Conservation (phyloP, 1,284 basidiomycete genomes). For the Apiotrichum brassicae region DNA sequence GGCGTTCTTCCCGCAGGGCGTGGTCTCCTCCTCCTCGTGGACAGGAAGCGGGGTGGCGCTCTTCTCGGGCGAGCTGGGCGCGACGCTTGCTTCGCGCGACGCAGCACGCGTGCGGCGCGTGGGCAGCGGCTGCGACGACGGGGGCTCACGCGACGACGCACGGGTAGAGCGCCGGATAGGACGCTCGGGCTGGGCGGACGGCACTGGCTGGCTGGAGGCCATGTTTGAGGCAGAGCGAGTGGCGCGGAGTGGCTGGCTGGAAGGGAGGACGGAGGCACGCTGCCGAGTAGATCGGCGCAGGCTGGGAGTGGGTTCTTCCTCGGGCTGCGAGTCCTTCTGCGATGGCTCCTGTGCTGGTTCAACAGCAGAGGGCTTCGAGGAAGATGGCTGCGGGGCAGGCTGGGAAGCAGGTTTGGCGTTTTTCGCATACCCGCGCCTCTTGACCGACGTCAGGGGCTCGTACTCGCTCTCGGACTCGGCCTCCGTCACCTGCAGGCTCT, state of each 20-base stretch:
- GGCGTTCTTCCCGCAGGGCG: not conserved
- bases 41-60: not conserved
- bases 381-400: not conserved
- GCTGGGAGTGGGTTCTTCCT: too few species aligned
- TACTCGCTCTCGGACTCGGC: not conserved
- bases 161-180: not conserved
- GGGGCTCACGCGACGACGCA: constrained; percentile 2
- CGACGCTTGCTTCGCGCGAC: not conserved
- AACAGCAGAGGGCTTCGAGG: too few species aligned
- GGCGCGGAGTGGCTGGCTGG: too few species aligned
- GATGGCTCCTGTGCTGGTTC: too few species aligned
- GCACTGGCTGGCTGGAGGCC: not conserved
- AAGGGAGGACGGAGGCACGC: too few species aligned
- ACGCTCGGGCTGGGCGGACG: not conserved
- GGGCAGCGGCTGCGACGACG: constrained; percentile 4
- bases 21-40: constrained; percentile 8
- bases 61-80: not conserved
- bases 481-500: not conserved
- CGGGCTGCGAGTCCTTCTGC: too few species aligned
- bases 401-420: not conserved
- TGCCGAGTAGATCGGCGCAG: too few species aligned
- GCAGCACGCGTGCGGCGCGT: constrained; percentile 2
- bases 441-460: not conserved
- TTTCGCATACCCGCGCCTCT: not conserved
- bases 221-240: not conserved